These are phyloP conservation scores for Solanum lycopersicoides DNA, from an alignment of 257 asterid species.

Conservation along the genomic window DNA sequence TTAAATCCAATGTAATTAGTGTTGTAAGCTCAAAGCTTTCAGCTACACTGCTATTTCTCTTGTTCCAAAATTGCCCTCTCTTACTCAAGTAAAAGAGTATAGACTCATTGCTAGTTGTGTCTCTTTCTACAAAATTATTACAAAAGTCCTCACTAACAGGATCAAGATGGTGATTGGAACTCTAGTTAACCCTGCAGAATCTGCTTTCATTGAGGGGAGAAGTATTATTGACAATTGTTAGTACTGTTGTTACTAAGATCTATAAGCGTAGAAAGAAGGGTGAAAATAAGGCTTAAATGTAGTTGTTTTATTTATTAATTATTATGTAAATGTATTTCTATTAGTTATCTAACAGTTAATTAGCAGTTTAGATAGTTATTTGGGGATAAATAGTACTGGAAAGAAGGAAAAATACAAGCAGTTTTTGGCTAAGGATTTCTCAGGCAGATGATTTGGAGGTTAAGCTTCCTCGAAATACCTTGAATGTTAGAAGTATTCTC, in stretches of 20 bases:
- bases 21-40: too few relatives aligned
- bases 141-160: background rate
- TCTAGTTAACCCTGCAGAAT: background rate
- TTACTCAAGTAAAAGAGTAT: background rate
- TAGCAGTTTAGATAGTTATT: background rate
- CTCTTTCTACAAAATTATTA: too few relatives aligned
- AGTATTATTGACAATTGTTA: background rate
- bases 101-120: background rate
- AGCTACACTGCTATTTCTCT: too few relatives aligned
- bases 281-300: too few relatives aligned
- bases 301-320: too few relatives aligned
- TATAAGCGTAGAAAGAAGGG: too few relatives aligned
- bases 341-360: background rate
- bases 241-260: too few relatives aligned
- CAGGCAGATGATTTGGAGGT: background rate
- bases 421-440: background rate
- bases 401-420: background rate
- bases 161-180: too few relatives aligned
- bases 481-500: background rate
- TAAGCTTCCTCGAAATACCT: background rate
- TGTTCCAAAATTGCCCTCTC: too few relatives aligned
- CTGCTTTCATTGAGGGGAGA: background rate
- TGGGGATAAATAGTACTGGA: background rate
- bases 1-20: too few relatives aligned
- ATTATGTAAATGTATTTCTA: background rate